These are phyloP conservation scores for Leccinum griseonigrum DNA, from an alignment of 1,284 basidiomycete species.

Conservation along the genomic window DNA sequence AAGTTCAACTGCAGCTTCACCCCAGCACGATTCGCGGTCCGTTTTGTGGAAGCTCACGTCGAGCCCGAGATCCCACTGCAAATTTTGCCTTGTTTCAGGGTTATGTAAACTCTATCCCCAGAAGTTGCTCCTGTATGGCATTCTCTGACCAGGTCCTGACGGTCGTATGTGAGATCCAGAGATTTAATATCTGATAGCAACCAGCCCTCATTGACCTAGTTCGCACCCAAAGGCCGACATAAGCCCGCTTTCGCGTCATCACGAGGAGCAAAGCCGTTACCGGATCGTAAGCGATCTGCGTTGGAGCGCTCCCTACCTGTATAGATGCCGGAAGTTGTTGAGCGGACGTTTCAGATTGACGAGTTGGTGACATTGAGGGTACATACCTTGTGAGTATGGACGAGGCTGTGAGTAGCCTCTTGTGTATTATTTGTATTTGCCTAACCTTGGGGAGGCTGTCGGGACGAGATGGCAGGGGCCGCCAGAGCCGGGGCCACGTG, in stretches of 20 bases:
- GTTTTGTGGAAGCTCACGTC: neutral
- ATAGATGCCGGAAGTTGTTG: neutral
- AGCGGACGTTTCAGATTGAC: neutral
- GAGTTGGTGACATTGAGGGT: neutral
- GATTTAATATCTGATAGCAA: neutral
- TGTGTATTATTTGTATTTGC: constrained; percentile 22
- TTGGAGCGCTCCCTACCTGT: neutral
- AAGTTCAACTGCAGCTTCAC: neutral
- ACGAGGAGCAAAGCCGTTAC: neutral
- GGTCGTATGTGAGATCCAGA: neutral
- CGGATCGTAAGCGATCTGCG: neutral
- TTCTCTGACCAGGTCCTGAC: neutral
- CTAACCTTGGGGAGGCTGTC: constrained; percentile 17
- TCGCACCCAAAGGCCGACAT: constrained; percentile 14
- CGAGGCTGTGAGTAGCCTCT: constrained; percentile 15
- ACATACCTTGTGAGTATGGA: neutral
- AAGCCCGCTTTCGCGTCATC: constrained; percentile 8
- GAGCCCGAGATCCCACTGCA: no score
- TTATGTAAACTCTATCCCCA: neutral
- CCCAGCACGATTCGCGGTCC: no score
- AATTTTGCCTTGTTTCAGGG: no score
- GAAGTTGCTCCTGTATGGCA: neutral
- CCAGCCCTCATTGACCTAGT: constrained; percentile 8
- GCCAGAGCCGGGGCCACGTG: constrained; percentile 15
- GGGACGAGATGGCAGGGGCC: neutral